A percentile compares a stretch with the other conserved stretches of the same genome.
Conservation (phyloP, 768 basidiomycete genomes). For the Kwoniella dejecticola region DNA sequence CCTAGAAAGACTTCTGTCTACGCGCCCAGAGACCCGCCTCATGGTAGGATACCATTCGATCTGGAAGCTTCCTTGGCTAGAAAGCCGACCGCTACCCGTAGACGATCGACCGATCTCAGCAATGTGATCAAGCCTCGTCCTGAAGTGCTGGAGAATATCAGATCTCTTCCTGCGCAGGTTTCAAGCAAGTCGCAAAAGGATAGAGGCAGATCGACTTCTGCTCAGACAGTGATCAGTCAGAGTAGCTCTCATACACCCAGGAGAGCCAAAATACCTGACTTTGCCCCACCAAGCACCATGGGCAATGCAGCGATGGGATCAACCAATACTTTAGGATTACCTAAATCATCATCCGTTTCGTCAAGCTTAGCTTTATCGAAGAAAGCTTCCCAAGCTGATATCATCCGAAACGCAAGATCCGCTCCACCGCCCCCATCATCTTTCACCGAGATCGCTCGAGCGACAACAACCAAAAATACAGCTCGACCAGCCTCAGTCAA, state of each 20-base stretch:
- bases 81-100: conserved; percentile 19
- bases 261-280: conserved; percentile 26
- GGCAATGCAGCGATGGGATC: conserved; percentile 12
- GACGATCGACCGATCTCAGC: conserved; percentile 28
- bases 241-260: conserved; percentile 9
- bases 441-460: neutral
- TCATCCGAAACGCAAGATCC: conserved; percentile 39
- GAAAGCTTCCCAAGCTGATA: conserved; percentile 40
- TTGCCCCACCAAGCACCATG: conserved; percentile 11
- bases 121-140: conserved; percentile 23
- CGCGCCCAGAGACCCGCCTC: conserved; percentile 21
- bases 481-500: conserved; percentile 4
- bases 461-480: too few species aligned
- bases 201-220: conserved; percentile 31
- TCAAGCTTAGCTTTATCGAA: conserved; percentile 26
- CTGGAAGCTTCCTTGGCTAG: conserved; percentile 21
- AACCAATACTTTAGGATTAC: conserved; percentile 28
- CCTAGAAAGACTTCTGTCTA: conserved; percentile 27
- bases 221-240: conserved; percentile 20
- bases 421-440: conserved; percentile 35
- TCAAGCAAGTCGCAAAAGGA: conserved; percentile 11
- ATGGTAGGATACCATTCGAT: conserved; percentile 12
- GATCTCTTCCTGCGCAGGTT: neutral
- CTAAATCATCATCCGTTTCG: conserved; percentile 31
- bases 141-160: conserved; percentile 15